Base-by-base conservation (phyloP, 139 green algal species). In the Coccomyxa sp. region DNA sequence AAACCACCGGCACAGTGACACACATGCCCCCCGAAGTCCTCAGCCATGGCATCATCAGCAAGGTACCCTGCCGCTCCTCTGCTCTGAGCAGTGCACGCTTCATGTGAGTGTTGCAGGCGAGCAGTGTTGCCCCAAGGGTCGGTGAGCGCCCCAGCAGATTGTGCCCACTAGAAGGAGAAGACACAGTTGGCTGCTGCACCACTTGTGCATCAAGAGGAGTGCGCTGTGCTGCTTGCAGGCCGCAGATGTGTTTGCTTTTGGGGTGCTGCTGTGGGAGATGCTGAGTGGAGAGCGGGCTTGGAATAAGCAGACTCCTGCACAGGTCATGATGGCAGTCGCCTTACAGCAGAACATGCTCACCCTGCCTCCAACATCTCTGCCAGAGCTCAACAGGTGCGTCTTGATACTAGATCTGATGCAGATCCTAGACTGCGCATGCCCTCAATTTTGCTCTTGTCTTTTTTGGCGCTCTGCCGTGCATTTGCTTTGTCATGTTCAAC, bases 241-340 rank as follows among this genome's bases (percentile, higher is more conserved):
- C 23, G 71, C 71, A 25, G 71, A 90, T 78, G 80, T 84, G 28
- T 88, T 80, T 76, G 79, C 79, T 0, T 76, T 90, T 27, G 87
- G 87, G 66, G 87, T 90, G 77, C 80, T 90, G 68, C 68, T 90
- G 80, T 90, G 87, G 87, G 79, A 88, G 82, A 83, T 82, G 79
- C 27, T 57, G 32, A 76, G 27, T 57, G 79, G 79, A 63, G 80
- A 58, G 12, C 82, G 87, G 15, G 84, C 87, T 0, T 90, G 87
- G 87, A 81, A 85, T 13, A 85, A 85, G 9, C 82, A 87, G 27
- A 77, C 71, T 25, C 71, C 25, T 15, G 27, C 71, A n/a, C 71
- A 77, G n/a, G n/a, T 77, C 71, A 77, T 77, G 71, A 25, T 77
- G 71, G 71, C 71, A n/a, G 71, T 77, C 51, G 79, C 82, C 27